These are phyloP conservation scores for Curvularia lunata DNA, from an alignment of 2,329 filamentous ascomycete species.

Conservation along the genomic window DNA sequence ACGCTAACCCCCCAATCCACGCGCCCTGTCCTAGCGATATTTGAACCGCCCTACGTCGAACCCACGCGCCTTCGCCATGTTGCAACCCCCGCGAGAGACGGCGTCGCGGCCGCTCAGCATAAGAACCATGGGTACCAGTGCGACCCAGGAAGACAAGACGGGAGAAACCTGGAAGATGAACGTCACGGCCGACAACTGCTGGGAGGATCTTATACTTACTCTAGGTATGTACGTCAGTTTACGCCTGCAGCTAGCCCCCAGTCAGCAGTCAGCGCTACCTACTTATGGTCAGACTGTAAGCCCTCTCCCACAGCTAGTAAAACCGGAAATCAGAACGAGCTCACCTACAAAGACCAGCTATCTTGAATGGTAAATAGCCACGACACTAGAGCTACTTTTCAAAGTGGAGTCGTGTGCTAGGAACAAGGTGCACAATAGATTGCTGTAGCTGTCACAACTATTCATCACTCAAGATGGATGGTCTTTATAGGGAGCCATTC, in stretches of 20 bases:
- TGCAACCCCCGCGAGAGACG: constrained; percentile 37
- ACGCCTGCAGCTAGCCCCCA: not conserved
- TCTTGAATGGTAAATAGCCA: too few relatives aligned
- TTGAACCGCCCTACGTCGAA: not conserved
- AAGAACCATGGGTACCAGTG: constrained; percentile 44
- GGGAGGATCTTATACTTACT: constrained; percentile 57
- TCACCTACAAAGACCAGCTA: too few relatives aligned
- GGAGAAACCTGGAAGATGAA: constrained; percentile 53
- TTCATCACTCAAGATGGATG: too few relatives aligned
- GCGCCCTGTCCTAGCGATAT: constrained; percentile 8
- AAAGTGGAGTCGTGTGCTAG: too few relatives aligned
- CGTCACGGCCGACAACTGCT: constrained; percentile 52
- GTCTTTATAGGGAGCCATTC: too few relatives aligned
- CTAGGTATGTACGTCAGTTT: constrained; percentile 41
- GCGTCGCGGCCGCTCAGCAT: constrained; percentile 43
- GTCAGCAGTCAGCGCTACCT: not conserved
- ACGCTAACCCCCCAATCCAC: constrained; percentile 23
- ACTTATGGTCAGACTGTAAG: too few relatives aligned
- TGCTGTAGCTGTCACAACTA: too few relatives aligned
- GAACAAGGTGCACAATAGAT: too few relatives aligned
- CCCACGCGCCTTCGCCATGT: constrained; percentile 28
- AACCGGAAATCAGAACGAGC: too few relatives aligned
- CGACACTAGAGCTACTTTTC: too few relatives aligned
- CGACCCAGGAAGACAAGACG: constrained; percentile 49
- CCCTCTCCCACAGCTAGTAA: too few relatives aligned